Evolutionary conservation across 148 eudicot species (phyloP).

Genomic region (Rhododendron ferrugineum): DNA sequence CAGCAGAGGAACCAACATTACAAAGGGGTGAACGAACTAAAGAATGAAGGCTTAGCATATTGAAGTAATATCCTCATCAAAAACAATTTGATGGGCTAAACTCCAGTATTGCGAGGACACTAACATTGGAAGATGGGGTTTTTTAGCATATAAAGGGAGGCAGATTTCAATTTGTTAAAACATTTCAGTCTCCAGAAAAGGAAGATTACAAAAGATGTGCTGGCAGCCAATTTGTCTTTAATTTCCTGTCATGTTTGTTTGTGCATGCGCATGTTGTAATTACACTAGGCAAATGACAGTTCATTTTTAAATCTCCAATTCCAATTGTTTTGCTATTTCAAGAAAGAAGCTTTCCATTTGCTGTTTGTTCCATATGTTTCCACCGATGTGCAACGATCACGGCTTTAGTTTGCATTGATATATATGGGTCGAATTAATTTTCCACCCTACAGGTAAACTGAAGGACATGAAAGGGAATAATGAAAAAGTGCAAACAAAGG

Average conservation of each 20-base stretch:
- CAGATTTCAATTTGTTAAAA: neutral
- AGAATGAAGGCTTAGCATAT: neutral
- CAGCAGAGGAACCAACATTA: neutral
- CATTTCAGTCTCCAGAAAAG: neutral
- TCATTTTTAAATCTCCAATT: neutral
- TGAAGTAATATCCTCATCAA: neutral
- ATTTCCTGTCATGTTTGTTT: neutral
- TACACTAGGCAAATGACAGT: neutral
- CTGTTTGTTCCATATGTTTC: neutral
- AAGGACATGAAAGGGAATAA: slow-evolving; percentile 62
- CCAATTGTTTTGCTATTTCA: neutral
- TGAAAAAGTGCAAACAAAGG: slow-evolving; percentile 49
- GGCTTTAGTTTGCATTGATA: neutral
- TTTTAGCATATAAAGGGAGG: neutral
- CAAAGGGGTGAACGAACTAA: neutral
- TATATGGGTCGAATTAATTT: neutral
- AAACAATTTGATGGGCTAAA: neutral
- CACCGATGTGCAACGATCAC: neutral
- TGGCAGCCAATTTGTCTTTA: neutral
- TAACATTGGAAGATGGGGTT: neutral
- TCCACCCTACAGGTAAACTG: slow-evolving; percentile 52
- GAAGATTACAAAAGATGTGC: neutral
- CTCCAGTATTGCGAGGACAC: neutral
- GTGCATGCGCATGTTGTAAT: neutral
- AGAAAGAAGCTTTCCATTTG: neutral